These are phyloP conservation scores for cucumber (Cucumis sativus) DNA, from an alignment of 306 rosid species.

Conservation along the genomic window DNA sequence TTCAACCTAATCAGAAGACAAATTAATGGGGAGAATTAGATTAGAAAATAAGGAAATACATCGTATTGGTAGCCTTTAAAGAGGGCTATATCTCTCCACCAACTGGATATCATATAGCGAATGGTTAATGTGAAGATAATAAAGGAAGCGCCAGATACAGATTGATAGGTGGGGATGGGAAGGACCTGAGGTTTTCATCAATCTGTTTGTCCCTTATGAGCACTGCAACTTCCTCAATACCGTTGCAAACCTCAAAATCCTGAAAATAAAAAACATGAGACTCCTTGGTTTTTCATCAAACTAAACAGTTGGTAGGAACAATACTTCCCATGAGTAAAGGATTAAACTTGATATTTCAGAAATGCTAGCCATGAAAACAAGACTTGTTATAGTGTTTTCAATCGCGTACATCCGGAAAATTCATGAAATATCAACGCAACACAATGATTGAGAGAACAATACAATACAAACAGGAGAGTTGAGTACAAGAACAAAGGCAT, in stretches of 20 bases:
- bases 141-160: background rate
- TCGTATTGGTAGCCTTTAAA: background rate
- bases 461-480: background rate
- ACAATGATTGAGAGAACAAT: background rate
- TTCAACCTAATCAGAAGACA: slow-evolving; percentile 49
- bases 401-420: background rate
- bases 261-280: slow-evolving; percentile 6
- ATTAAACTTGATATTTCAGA: background rate
- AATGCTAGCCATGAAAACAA: background rate
- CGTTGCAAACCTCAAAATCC: slow-evolving; percentile 75
- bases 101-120: background rate
- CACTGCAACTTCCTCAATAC: slow-evolving; percentile 79
- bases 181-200: slow-evolving; percentile 85
- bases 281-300: background rate
- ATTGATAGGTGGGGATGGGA: background rate
- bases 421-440: background rate
- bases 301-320: background rate
- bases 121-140: background rate
- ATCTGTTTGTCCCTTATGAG: slow-evolving; percentile 74
- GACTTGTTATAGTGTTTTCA: background rate
- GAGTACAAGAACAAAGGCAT: background rate
- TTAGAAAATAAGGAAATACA: background rate
- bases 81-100: background rate
- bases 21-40: background rate
- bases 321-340: background rate